Conservation (phyloP, 306 rosid species). For the Gillenia trifoliata region DNA sequence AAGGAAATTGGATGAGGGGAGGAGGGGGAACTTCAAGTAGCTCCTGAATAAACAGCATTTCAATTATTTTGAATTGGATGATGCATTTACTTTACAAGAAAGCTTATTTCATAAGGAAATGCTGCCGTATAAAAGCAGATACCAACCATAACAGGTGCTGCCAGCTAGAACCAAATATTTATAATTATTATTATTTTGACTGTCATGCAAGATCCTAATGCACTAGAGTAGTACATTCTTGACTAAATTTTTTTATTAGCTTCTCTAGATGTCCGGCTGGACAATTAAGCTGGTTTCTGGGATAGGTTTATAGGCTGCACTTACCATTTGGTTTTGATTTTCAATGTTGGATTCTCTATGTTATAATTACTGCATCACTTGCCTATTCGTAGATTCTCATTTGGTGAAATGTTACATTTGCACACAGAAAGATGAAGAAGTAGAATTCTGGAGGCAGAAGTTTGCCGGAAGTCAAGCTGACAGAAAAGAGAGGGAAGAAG, state of each 20-base stretch:
- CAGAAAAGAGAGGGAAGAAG: constrained; percentile 67
- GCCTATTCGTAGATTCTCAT: not conserved
- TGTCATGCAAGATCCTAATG: not conserved
- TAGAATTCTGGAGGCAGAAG: constrained; percentile 55
- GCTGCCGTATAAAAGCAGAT: not conserved
- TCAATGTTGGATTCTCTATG: not conserved
- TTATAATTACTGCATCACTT: not conserved
- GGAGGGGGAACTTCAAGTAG: not conserved
- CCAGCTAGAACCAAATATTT: not conserved
- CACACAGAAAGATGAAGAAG: constrained; percentile 89
- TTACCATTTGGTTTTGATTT: not conserved
- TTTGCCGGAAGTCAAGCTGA: constrained; percentile 99
- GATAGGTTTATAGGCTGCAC: not conserved
- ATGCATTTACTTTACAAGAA: not conserved
- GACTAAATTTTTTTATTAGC: not conserved
- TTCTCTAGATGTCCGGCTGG: not conserved
- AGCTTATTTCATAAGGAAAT: not conserved
- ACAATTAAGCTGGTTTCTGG: not conserved
- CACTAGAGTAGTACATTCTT: not conserved
- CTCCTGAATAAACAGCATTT: not conserved
- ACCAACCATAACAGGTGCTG: no score
- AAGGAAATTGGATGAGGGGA: not conserved
- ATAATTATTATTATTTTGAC: not conserved
- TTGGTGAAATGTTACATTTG: constrained; percentile 3
- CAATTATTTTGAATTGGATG: not conserved